These are phyloP conservation scores for Coelastrella sp. DNA, from an alignment of 139 green algal genomes.

Conservation along the genomic window DNA sequence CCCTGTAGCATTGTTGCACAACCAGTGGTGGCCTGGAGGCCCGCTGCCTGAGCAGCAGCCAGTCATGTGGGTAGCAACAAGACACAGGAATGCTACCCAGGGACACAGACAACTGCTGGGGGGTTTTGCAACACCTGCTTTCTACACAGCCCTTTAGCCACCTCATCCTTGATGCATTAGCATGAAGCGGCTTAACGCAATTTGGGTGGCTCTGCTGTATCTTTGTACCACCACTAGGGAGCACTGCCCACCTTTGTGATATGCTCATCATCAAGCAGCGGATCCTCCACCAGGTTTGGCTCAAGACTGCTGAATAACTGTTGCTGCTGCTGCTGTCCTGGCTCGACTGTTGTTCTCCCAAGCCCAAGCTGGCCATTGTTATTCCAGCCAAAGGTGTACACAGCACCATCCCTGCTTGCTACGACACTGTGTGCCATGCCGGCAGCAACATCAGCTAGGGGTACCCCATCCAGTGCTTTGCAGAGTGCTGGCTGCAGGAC, in stretches of 20 bases:
- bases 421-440: slow-evolving; percentile 27
- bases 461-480: slow-evolving; percentile 24
- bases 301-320: slow-evolving; percentile 1
- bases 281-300: slow-evolving; percentile 13
- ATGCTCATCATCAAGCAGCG: slow-evolving; percentile 9
- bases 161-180: no score
- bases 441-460: slow-evolving; percentile 1
- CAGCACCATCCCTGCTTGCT: slow-evolving; percentile 34
- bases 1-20: no score
- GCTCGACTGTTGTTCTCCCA: background rate
- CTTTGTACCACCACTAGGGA: no score
- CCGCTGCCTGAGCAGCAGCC: no score
- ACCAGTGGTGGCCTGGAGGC: no score
- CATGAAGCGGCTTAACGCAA: no score
- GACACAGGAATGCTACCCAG: no score
- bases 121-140: no score
- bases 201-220: no score
- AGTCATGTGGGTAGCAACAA: no score
- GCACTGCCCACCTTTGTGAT: slow-evolving; percentile 31
- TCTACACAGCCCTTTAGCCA: no score
- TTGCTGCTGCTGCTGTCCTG: slow-evolving; percentile 19
- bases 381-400: slow-evolving; percentile 32
- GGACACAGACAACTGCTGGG: no score
- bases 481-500: slow-evolving; percentile 8
- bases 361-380: slow-evolving; percentile 23